Base-by-base conservation (phyloP, 768 basidiomycete genomes). In the Agrocybe praecox region DNA sequence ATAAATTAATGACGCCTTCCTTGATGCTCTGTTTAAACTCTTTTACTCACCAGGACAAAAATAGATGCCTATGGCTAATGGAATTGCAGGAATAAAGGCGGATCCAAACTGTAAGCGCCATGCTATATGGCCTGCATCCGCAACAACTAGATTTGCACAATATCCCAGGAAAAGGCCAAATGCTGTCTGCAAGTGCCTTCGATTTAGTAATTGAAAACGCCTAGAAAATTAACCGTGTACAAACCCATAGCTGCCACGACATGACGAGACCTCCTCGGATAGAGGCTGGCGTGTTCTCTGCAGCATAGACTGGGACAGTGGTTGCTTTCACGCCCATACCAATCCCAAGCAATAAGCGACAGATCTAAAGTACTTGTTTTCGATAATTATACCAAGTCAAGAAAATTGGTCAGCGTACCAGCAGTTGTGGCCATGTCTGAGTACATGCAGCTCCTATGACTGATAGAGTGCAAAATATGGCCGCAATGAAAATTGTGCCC, bases 231-330 rank as follows among this genome's bases (percentile, higher is more conserved):
- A 32, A 19, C n/a, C n/a, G 44, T 22, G 34, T 61, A 68, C 71
- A 46, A 36, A 76, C 77, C 89, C 89, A 92, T 74, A 90, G 79
- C 69, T 92, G 89, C 91, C 93, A 94, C 67, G 84, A 88, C 92
- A 94, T 94, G 56, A 92, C 90, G 26, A 94, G 80, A 1, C 85
- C 92, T 54, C 93, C 94, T 58, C 94, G 85, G 53, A 96, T 91
- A 12, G 72, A 69, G 0, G 92, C 84, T 0, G 94, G 94, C 0
- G 87, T 76, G 67, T 87, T 86, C 69, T 96, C 88, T 9, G 86
- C 82, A 2, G 85, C 78, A 61, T 77, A 86, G 26, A 87, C 76
- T 11, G 86, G 86, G 0, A 82, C 80, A 0, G 85, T 83, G 14
- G 72, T 69, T 11, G 76, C 78, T 69, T 86, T 86, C 11, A 81